Evolutionary conservation across 129 eudicot species (phyloP), one percentile per base, ranked within the genome.

Genomic region (Pittosporum tobira): DNA sequence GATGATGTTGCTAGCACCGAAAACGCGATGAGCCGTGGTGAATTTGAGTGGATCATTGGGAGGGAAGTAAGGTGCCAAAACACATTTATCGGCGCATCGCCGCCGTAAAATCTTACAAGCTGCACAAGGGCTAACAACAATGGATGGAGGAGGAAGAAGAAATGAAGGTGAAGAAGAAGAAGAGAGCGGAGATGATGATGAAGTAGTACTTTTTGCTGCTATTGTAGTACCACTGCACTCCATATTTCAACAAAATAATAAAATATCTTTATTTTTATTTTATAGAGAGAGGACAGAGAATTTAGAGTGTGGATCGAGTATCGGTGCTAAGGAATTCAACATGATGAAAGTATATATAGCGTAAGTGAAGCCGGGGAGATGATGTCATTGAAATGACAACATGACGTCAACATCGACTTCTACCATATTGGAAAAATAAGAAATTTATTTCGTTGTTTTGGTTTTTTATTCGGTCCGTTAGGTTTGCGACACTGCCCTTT

Each of bases 1-100:
- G 76, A 81, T 81, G 1, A 84, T 80, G 67, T 84, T 84, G 67
- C 94, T 84, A 15, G 94, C 85, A 21, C 94, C 94, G 48, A 81
- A 84, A 16, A 84, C 84, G 4, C 88, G 84, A 51, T 81, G 94
- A 46, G 88, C 94, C 42, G 75, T 78, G 37, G 78, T 77, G 68
- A 84, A 81, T 63, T 81, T 84, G 68, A 72, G 63, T 3, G 94
- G 94, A 47, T 84, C 88, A 48, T 31, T 64, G 2, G 94, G 94
- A 0, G 94, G 94, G 56, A 84, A 84, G 57, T 81, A 79, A 47
- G 94, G 94, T 2, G 94, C 94, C 65, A 84, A 58, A 3, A 80
- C 81, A 53, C 94, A 84, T 48, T 72, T 80, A 1, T 84, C 85
- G 4, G 69, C 81, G 25, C 94, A 84, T 38, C 82, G 65, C 63